phyloP scores from a whole-genome alignment of 108 stramenopile genomes.

The Hondaea fermentalgiana region DNA sequence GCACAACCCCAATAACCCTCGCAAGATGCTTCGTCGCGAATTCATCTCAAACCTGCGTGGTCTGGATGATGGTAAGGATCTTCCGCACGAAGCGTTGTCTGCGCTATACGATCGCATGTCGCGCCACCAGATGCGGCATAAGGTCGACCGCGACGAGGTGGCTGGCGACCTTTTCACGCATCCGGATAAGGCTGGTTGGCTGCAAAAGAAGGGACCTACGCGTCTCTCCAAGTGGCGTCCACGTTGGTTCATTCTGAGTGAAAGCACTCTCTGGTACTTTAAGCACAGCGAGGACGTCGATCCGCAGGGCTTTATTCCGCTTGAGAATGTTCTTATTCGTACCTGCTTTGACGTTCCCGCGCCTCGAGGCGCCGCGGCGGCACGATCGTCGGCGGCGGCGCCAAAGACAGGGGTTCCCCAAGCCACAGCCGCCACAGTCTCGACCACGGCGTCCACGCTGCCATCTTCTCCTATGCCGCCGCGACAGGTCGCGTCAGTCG shows the following conservation, averaged over 20 bases:
- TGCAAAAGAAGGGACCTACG: background rate
- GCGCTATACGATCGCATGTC: background rate
- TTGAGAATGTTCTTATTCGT: background rate
- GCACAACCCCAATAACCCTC: conserved; percentile 12
- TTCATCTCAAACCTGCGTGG: background rate
- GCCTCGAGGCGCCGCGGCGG: background rate
- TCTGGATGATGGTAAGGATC: background rate
- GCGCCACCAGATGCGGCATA: background rate
- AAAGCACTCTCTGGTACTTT: background rate
- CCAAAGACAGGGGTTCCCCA: too few species aligned
- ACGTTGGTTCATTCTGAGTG: background rate
- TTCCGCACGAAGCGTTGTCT: background rate
- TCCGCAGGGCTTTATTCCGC: background rate
- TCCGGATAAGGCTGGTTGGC: conserved; percentile 3
- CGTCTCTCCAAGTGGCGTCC: background rate
- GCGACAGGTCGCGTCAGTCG: too few species aligned
- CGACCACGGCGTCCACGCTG: too few species aligned
- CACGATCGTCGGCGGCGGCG: too few species aligned
- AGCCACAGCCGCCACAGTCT: too few species aligned
- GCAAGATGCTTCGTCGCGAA: background rate
- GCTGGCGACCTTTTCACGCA: conserved; percentile 6
- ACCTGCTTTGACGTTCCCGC: background rate
- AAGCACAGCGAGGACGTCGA: background rate
- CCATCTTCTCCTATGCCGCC: too few species aligned
- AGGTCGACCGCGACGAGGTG: conserved; percentile 5